Conservation (phyloP, 2,329 filamentous ascomycete genomes). For the Alternaria hordeiaustralica region DNA sequence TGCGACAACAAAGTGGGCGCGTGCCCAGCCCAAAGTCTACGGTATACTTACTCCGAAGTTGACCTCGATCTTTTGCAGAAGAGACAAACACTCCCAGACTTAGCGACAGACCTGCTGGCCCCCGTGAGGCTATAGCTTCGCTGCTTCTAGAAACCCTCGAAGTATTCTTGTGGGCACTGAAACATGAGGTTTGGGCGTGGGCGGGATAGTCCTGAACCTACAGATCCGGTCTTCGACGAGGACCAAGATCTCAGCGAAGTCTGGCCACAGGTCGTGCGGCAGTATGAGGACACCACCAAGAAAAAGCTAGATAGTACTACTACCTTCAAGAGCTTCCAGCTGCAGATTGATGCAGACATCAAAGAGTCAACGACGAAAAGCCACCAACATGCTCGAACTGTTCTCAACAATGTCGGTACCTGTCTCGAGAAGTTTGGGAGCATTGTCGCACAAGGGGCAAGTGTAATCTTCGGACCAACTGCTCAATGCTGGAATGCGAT, state of each 20-base stretch:
- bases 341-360: neutral
- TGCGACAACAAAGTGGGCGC: neutral
- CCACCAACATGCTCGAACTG: neutral
- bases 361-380: neutral
- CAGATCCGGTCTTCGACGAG: neutral
- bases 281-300: conserved; percentile 20
- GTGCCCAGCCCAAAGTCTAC: neutral
- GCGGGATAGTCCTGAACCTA: too few relatives aligned
- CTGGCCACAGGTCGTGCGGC: conserved; percentile 12
- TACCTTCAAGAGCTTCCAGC: conserved; percentile 2
- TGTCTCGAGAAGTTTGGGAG: neutral
- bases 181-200: neutral
- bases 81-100: too few relatives aligned
- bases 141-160: too few relatives aligned
- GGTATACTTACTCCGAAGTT: too few relatives aligned
- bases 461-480: conserved; percentile 14
- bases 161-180: neutral
- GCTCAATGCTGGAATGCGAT: conserved; percentile 25
- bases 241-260: conserved; percentile 20
- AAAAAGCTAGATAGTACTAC: conserved; percentile 7
- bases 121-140: too few relatives aligned
- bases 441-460: conserved; percentile 8
- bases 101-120: too few relatives aligned
- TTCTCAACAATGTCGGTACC: neutral
- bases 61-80: too few relatives aligned